Percentiles rank a stretch among this genome's conserved stretches.
Evolutionary conservation across 2,329 filamentous ascomycete species (phyloP).

Genomic region (Zymoseptoria crescenta): DNA sequence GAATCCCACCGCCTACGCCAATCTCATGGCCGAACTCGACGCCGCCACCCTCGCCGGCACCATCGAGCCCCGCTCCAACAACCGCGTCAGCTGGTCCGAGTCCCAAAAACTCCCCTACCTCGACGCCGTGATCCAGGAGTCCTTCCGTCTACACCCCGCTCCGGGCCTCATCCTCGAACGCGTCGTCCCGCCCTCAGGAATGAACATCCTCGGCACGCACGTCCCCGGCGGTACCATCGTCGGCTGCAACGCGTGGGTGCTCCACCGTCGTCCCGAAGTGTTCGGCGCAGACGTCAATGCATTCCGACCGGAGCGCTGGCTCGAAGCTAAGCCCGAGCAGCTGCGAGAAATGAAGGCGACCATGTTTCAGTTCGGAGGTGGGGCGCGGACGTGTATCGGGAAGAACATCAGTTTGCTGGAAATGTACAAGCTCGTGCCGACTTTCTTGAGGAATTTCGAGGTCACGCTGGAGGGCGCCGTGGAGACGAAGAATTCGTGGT

Average conservation of each 20-base stretch:
- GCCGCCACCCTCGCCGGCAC: constrained; percentile 45
- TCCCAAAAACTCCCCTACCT: constrained; percentile 65
- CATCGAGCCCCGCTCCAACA: constrained; percentile 39
- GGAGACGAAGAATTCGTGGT: constrained; percentile 48
- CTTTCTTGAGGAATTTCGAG: constrained; percentile 58
- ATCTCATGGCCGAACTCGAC: constrained; percentile 57
- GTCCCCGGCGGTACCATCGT: constrained; percentile 65
- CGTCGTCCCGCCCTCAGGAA: constrained; percentile 58
- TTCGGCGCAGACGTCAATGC: constrained; percentile 60
- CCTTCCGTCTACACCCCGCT: constrained; percentile 68
- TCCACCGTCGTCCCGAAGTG: constrained; percentile 59
- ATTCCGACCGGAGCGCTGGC: constrained; percentile 63
- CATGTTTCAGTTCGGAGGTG: constrained; percentile 70
- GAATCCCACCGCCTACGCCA: constrained; percentile 48
- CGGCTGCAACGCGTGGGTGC: constrained; percentile 66
- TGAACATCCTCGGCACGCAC: constrained; percentile 54
- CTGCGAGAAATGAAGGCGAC: constrained; percentile 59
- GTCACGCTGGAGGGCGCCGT: constrained; percentile 39
- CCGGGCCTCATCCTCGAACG: constrained; percentile 66
- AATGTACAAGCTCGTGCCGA: constrained; percentile 46
- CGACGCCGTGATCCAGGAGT: constrained; percentile 70
- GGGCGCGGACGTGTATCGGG: constrained; percentile 60
- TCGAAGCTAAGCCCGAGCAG: constrained; percentile 46
- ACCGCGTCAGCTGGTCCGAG: constrained; percentile 62
- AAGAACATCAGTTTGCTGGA: constrained; percentile 43